Base-by-base conservation (phyloP, 31 red algal genomes). In the Endocladia muricata region DNA sequence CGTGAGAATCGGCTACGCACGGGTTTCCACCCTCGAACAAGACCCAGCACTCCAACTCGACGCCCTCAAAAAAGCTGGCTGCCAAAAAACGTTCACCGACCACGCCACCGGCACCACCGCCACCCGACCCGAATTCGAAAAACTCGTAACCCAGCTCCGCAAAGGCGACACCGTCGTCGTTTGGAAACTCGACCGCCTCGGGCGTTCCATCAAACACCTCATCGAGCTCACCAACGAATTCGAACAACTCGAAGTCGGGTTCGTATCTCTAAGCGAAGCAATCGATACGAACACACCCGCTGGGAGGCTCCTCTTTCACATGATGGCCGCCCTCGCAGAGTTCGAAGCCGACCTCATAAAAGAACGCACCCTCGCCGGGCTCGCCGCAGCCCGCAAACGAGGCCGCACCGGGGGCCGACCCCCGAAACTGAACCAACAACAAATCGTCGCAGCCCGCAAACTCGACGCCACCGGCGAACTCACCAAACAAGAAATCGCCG, bases 51-150 rank as follows among this genome's bases (percentile, higher is more conserved):
- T 64, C 9, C 59, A 64, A 64, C 9, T 64, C 9, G 59, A 64
- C 26, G 59, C 59, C 11, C 29, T 64, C 11, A 64, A 64, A 64
- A 23, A 64, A 9, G 59, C 59, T 15, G 59, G 59, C 9, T 64
- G 59, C 26, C 15, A 64, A 23, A 9, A 9, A 64, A 64, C 26
- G 15, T 64, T 28, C 26, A 22, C 13, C n/a, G 59, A 64, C 29
- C n/a, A 28, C 13, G 29, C 9, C 11, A 15, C 22, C 9, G 59
- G 59, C 26, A 23, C 22, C 9, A 8, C 9, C 15, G 29, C 26
- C 26, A 23, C 9, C 9, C 59, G 59, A 11, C 13, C 9, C 11
- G 59, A 32, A 23, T 64, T 64, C 9, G 59, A 64, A 11, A 64
- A 64, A 32, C 13, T 23, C n/a, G 9, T 64, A 9, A 32, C 9